A percentile compares a stretch with the other conserved stretches of the same genome.
phyloP scores from a whole-genome alignment of 2,329 filamentous ascomycete genomes.

The Xylariaceae sp. region DNA sequence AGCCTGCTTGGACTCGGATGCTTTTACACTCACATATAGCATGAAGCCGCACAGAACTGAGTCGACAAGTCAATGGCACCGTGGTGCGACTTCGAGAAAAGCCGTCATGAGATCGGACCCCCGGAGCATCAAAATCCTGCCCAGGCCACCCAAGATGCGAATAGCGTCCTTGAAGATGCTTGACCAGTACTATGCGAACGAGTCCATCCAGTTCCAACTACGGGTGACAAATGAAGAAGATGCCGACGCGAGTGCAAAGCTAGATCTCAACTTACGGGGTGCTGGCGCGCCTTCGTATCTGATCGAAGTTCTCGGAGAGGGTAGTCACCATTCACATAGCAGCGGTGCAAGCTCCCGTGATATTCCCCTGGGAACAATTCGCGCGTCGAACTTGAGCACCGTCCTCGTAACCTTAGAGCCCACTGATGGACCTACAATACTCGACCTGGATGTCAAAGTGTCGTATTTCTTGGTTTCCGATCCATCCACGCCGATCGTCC shows the following conservation, averaged over 20 bases:
- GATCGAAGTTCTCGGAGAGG: constrained; percentile 34
- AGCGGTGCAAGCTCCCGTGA: constrained; percentile 41
- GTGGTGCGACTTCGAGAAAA: constrained; percentile 38
- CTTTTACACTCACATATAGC: constrained; percentile 63
- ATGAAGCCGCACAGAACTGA: constrained; percentile 46
- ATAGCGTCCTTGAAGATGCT: constrained; percentile 58
- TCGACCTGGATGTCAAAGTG: constrained; percentile 66
- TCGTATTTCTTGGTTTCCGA: constrained; percentile 77
- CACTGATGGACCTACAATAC: constrained; percentile 45
- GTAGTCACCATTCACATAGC: constrained; percentile 27
- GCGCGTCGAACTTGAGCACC: constrained; percentile 37
- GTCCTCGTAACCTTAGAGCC: constrained; percentile 47
- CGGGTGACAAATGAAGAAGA: constrained; percentile 78
- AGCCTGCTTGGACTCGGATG: constrained; percentile 56
- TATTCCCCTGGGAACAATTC: constrained; percentile 43
- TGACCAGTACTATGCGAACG: constrained; percentile 79
- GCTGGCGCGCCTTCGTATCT: constrained; percentile 44
- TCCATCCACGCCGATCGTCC: constrained; percentile 72
- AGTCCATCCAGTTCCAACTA: constrained; percentile 63
- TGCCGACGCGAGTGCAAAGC: constrained; percentile 64
- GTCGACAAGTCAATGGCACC: constrained; percentile 46
- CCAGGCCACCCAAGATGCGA: constrained; percentile 87
- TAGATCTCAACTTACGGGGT: constrained; percentile 65
- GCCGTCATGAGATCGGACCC: constrained; percentile 45
- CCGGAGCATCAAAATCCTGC: constrained; percentile 64